Base-by-base conservation (phyloP, 2,329 filamentous ascomycete species). In the Passalora sequoiae region DNA sequence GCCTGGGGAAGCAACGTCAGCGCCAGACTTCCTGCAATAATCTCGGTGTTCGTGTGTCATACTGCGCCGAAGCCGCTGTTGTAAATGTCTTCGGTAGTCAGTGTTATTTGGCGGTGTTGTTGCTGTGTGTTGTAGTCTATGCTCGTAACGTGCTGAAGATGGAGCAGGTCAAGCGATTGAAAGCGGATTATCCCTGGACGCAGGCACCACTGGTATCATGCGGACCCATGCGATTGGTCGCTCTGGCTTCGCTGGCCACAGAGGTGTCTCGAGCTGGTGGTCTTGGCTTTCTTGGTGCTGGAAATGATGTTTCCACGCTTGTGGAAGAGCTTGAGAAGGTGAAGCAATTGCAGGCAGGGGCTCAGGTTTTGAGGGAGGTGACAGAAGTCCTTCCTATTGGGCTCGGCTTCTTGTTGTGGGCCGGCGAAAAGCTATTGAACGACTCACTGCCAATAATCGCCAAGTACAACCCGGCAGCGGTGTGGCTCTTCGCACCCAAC, bases 181-280 rank as follows among this genome's bases (percentile, higher is more conserved):
- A 56, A 39, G 39, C 48, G 13, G 63, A 67, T 49, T 81, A 81
- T 55, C 77, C 79, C 53, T 84, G 81, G 80, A 73, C 70, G 4
- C 60, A 68, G 25, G 54, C 64, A 2, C 81, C 81, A 4, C 63
- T 85, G 15, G 71, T 88, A 21, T 69, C 74, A 33, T 70, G 72
- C 27, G 83, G 81, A 1, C 84, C 84, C 0, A 87, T 89, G 84
- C 76, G 81, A 33, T 70, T 80, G 25, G 77, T 86, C 41, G 68
- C 73, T 54, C 72, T 62, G 57, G 74, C 60, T 48, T 71, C 59
- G 0, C 71, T 87, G 3, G 79, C 81, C 2, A 66, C 80, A 22
- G 74, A 78, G 31, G 73, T 86, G 10, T 80, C 76, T 2, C 65
- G 65, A 53, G 74, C 76, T 22, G 69, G 70, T 16, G 70, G 69